Conservation (phyloP, 345 rosid genomes). For the Turnera subulata region DNA sequence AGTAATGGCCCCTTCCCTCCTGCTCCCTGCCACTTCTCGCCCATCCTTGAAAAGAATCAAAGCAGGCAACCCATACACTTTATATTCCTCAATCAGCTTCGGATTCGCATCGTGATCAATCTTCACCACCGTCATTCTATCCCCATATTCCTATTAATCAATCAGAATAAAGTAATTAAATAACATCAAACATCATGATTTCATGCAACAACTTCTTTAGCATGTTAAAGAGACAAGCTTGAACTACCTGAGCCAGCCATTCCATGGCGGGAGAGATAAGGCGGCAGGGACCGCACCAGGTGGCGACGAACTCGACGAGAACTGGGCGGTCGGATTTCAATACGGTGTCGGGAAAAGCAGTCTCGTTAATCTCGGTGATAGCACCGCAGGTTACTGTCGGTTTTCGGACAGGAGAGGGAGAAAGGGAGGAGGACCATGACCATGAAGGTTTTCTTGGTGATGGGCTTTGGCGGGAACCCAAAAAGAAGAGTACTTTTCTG, state of each 20-base stretch:
- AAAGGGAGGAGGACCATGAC: neutral
- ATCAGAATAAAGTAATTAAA: no score
- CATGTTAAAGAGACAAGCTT: no score
- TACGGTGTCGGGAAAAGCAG: constrained; percentile 52
- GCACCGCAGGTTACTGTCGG: constrained; percentile 31
- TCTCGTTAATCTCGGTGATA: constrained; percentile 53
- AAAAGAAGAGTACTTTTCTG: no score
- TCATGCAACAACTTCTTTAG: no score
- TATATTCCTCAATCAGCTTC: constrained; percentile 50
- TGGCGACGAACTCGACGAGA: constrained; percentile 81
- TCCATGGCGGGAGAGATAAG: constrained; percentile 76
- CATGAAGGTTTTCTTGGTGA: neutral
- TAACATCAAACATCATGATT: no score
- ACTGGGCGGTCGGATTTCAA: constrained; percentile 65
- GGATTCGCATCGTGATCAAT: constrained; percentile 80
- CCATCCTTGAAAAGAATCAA: constrained; percentile 74
- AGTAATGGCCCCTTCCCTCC: constrained; percentile 86
- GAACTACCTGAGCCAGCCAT: constrained; percentile 45
- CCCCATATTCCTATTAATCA: constrained; percentile 60
- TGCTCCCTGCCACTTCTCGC: constrained; percentile 64
- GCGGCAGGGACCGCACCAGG: constrained; percentile 93
- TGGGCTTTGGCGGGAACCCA: neutral
- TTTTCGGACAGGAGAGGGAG: neutral
- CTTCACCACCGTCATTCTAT: constrained; percentile 63
- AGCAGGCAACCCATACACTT: constrained; percentile 78